Base-by-base conservation (phyloP, 1,284 basidiomycete species). In the Bjerkandera adusta region DNA sequence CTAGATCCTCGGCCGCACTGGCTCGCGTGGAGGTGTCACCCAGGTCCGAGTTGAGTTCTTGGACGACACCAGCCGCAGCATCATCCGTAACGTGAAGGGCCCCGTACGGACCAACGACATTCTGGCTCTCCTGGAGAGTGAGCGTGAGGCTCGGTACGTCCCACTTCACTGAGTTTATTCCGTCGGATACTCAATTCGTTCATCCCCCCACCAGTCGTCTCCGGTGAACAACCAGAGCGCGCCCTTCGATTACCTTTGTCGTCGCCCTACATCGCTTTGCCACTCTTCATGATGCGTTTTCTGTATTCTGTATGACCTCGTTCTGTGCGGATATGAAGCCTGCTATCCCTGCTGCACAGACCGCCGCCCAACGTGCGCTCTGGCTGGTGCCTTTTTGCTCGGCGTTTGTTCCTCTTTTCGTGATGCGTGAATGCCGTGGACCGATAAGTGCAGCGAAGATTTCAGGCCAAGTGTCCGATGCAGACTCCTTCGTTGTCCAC, bases 21-120 rank as follows among this genome's bases (percentile, higher is more conserved):
- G 97, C 58, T 98, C 96, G 64, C 92, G 97, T 71, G 97, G 97
- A 77, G 95, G 95, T 80, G 95, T 99, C 63, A 99, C 94, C 58
- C 97, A 99, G 80, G 95, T 98, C 71, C 93, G 96, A 60, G 97
- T 99, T 61, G 96, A 99, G 72, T 98, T 99, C 80, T 89, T 99
- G 89, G 96, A 99, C 72, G 96, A 99, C 70, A 85, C 89, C 46
- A 85, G 85, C 61, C 91, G 97, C 63, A 89, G 90, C 57, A 97
- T 99, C 73, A 97, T 99, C 75, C 92, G 96, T 60, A 99, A 99
- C 79, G 97, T 99, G 64, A 99, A 99, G 78, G 97, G 97, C 21
- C 95, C 96, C 57, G 95, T 98, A 58, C 81, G 92, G 60, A 89
- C 93, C 72, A 84, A 95, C 71, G 97, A 99, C 72, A 98, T 99